Evolutionary conservation across 2,329 filamentous ascomycete genomes (phyloP).

Genomic region (Simplicillium sp.): DNA sequence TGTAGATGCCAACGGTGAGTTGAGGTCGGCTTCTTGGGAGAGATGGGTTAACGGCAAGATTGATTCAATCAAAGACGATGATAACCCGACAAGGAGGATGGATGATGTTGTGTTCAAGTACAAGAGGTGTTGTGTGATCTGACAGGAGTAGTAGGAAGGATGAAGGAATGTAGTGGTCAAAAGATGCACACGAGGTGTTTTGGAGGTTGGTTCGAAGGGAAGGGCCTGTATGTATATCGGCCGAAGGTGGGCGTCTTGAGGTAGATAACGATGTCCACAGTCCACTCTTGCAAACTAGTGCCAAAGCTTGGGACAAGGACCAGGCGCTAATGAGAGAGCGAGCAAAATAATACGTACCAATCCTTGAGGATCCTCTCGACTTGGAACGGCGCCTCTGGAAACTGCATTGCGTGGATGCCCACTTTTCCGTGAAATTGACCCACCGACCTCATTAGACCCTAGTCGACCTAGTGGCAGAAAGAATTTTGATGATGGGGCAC

Average conservation of each 20-base stretch:
- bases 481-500: conserved; percentile 17
- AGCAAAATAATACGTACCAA: conserved; percentile 16
- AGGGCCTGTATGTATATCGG: too few species aligned
- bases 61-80: too few species aligned
- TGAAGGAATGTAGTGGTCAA: conserved; percentile 6
- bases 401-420: conserved; percentile 26
- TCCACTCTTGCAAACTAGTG: not conserved
- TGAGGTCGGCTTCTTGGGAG: too few species aligned
- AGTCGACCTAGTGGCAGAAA: conserved; percentile 16
- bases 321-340: not conserved
- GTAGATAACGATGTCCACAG: conserved; percentile 4
- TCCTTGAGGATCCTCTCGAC: conserved; percentile 1
- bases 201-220: conserved; percentile 3
- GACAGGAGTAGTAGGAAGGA: not conserved
- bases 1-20: not conserved
- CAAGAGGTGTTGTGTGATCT: too few species aligned
- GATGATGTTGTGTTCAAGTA: too few species aligned
- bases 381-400: conserved; percentile 13
- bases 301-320: not conserved
- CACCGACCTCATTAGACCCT: conserved; percentile 21
- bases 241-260: conserved; percentile 5
- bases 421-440: conserved; percentile 15
- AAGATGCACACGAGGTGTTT: not conserved
- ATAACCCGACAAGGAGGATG: too few species aligned
- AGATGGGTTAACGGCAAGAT: too few species aligned